A percentile compares a stretch with the other conserved stretches of the same genome.
phyloP scores from a whole-genome alignment of 1,139 yeast species.

The Yamadazyma kanchanaburiensis region DNA sequence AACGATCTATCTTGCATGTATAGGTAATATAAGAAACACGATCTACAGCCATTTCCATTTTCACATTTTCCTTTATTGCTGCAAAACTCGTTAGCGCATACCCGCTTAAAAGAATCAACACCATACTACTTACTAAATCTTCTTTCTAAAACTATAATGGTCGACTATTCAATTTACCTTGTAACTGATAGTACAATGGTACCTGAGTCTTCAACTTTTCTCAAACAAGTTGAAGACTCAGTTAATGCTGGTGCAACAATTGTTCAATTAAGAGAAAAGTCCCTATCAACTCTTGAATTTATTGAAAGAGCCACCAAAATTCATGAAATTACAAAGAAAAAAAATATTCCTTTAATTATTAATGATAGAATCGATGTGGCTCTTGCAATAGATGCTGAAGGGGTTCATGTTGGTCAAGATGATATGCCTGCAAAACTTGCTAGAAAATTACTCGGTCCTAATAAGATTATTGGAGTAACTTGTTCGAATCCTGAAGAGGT shows the following conservation, averaged over 20 bases:
- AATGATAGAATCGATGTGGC: constrained; percentile 91
- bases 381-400: constrained; percentile 85
- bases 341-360: constrained; percentile 73
- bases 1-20: too few relatives aligned
- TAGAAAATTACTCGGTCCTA: constrained; percentile 63
- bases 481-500: constrained; percentile 63
- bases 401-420: constrained; percentile 92
- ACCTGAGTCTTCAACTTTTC: constrained; percentile 59
- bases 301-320: constrained; percentile 58
- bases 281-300: constrained; percentile 65
- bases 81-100: too few relatives aligned
- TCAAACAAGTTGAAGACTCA: constrained; percentile 59
- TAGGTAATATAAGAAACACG: too few relatives aligned
- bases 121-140: too few relatives aligned
- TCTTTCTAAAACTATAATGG: too few relatives aligned
- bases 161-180: constrained; percentile 65
- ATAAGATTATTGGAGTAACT: constrained; percentile 78
- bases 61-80: too few relatives aligned
- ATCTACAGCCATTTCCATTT: too few relatives aligned
- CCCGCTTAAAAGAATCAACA: too few relatives aligned
- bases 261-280: constrained; percentile 83
- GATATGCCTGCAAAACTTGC: constrained; percentile 71
- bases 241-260: constrained; percentile 72
- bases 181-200: constrained; percentile 82
- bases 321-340: constrained; percentile 56